These are phyloP conservation scores for Halophytophthora polymorphica DNA, from an alignment of 352 stramenopile species.

Conservation along the genomic window DNA sequence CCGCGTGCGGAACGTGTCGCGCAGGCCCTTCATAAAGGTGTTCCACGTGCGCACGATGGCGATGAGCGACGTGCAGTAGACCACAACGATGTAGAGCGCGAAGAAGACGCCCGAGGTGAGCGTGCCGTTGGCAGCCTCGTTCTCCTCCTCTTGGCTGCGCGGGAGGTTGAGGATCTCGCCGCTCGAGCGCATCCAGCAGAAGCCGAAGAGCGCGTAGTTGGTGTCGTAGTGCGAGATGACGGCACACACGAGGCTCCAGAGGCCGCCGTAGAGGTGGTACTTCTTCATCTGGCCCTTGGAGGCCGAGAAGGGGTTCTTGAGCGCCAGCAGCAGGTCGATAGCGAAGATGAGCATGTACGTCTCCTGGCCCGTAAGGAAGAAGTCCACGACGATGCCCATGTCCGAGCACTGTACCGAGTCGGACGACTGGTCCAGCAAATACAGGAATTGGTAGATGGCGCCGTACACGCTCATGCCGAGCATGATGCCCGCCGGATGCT, in stretches of 20 bases:
- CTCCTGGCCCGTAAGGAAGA: constrained; percentile 81
- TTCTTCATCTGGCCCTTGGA: constrained; percentile 79
- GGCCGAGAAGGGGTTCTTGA: constrained; percentile 86
- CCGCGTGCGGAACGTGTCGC: constrained; percentile 71
- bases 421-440: constrained; percentile 50
- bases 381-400: constrained; percentile 70
- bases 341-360: constrained; percentile 89
- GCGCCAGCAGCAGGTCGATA: constrained; percentile 74
- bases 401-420: constrained; percentile 47
- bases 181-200: constrained; percentile 75
- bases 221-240: constrained; percentile 77
- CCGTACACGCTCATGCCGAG: constrained; percentile 84
- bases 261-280: constrained; percentile 69
- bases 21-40: constrained; percentile 71
- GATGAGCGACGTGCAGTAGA: constrained; percentile 77
- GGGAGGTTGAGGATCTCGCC: constrained; percentile 32
- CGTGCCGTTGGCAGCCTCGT: constrained; percentile 30
- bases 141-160: not conserved
- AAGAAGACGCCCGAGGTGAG: constrained; percentile 74
- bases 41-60: constrained; percentile 78
- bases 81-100: constrained; percentile 74
- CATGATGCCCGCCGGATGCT: constrained; percentile 85
- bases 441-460: constrained; percentile 81
- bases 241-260: constrained; percentile 70
- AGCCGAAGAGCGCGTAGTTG: constrained; percentile 72